Base-by-base conservation (phyloP, 257 asterid species). In the Osmanthus fragrans region DNA sequence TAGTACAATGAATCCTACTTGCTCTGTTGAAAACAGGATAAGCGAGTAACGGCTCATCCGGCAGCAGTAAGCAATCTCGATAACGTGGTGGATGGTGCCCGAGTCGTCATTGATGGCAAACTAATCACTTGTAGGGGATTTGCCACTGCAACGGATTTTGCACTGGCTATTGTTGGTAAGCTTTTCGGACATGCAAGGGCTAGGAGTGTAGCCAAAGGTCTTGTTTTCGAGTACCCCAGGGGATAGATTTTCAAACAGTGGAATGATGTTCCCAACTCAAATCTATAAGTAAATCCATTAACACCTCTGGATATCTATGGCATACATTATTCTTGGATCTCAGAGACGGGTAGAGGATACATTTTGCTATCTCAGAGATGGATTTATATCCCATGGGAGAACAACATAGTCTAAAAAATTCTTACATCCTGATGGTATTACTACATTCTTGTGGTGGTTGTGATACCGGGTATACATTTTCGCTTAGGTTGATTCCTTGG, bases 131-230 rank as follows among this genome's bases (percentile, higher is more conserved):
- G 96, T 80, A 89, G 86, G 76, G 98, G 98, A 66, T 86, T 91
- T 76, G 71, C 92, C 40, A 86, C 88, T 42, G 80, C 96, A 36
- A 83, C 88, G 9, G 89, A 89, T 79, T 95, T 93, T 73, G 89
- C 91, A 51, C 90, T 95, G 81, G 88, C 90, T 73, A 84, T 93
- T 63, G 98, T 95, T 15, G 80, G 88, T 66, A 95, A 95, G 90
- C 87, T 95, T 76, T 95, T 92, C 64, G 96, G 99, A 80, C 83
- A 83, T 65, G 86, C 94, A 21, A 89, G 99, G 80, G 96, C 97
- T 4, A 91, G 96, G 88, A 93, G 99, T 69, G 98, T 95, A 77
- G 99, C 99, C 0, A 97, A 90, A 79, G 99, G 98, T 73, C 91
- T 95, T 29, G 99, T 93, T 37, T 84, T 86, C 25, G 86, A 94